These are phyloP conservation scores for Phytophthora parvispora DNA, from an alignment of 352 stramenopile species.

Conservation along the genomic window DNA sequence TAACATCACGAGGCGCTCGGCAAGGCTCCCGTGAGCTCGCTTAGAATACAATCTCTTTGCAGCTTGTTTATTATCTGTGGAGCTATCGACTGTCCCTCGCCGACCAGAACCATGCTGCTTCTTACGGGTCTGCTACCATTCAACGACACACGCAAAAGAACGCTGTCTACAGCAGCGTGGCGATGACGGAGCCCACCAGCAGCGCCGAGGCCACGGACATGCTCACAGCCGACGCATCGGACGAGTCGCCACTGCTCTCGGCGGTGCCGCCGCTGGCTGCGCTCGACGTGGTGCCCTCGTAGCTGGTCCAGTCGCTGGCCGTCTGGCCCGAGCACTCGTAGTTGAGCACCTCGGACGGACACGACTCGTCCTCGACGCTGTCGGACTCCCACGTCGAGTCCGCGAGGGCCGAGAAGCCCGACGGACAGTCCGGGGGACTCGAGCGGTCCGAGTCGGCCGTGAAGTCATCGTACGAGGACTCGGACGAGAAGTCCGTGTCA, in stretches of 20 bases:
- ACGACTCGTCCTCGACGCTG: slow-evolving; percentile 36
- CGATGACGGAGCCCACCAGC: slow-evolving; percentile 10
- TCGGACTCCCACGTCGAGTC: slow-evolving; percentile 46
- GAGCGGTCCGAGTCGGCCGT: slow-evolving; percentile 31
- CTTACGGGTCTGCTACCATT: not conserved
- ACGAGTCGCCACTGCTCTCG: slow-evolving; percentile 28
- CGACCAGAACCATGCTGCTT: slow-evolving; percentile 10
- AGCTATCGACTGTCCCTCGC: slow-evolving; percentile 17
- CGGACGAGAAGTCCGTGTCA: slow-evolving; percentile 46
- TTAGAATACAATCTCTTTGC: slow-evolving; percentile 33
- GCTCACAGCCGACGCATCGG: slow-evolving; percentile 20
- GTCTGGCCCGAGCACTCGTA: slow-evolving; percentile 57
- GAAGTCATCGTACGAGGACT: slow-evolving; percentile 49
- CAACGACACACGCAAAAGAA: not conserved
- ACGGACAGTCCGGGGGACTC: slow-evolving; percentile 35
- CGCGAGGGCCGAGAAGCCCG: slow-evolving; percentile 34
- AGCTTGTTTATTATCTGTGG: slow-evolving; percentile 32
- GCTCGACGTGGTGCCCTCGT: slow-evolving; percentile 38
- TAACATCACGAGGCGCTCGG: not conserved
- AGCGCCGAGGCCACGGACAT: slow-evolving; percentile 22
- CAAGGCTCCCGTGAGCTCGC: not conserved
- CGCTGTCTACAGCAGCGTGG: slow-evolving; percentile 14
- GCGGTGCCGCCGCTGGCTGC: slow-evolving; percentile 34
- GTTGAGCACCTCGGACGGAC: slow-evolving; percentile 41
- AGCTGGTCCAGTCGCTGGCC: slow-evolving; percentile 58